Evolutionary conservation across 371 early-diverging fungal species (phyloP).

Genomic region (Syncephalastrum contaminatum): DNA sequence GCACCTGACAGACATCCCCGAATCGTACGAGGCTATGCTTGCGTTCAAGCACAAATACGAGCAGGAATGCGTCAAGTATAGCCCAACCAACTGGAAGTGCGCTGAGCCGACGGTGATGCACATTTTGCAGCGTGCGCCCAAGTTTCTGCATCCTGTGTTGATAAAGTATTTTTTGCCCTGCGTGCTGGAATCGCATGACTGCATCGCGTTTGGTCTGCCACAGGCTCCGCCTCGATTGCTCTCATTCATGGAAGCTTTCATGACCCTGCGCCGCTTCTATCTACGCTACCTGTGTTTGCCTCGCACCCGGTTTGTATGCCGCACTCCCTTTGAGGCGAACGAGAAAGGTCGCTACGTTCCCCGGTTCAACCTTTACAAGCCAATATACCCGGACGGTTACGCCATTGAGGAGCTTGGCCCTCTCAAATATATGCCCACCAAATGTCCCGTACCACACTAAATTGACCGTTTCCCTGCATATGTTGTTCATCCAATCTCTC

Average conservation of each 20-base stretch:
- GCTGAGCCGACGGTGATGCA: constrained; percentile 33
- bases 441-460: constrained; percentile 11
- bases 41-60: constrained; percentile 19
- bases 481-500: too few relatives aligned
- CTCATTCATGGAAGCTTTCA: constrained; percentile 5
- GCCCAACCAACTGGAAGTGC: constrained; percentile 23
- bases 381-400: constrained; percentile 36
- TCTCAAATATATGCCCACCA: constrained; percentile 23
- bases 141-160: constrained; percentile 18
- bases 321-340: constrained; percentile 29
- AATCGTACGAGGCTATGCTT: constrained; percentile 37
- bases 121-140: constrained; percentile 23
- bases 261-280: constrained; percentile 26
- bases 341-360: constrained; percentile 30
- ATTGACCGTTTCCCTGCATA: too few relatives aligned
- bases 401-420: constrained; percentile 40
- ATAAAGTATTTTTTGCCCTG: constrained; percentile 17
- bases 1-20: constrained; percentile 55
- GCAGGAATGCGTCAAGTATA: constrained; percentile 15
- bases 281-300: constrained; percentile 35
- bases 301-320: constrained; percentile 16
- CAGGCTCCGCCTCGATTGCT: constrained; percentile 19
- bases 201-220: constrained; percentile 26
- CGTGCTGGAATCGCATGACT: constrained; percentile 24
- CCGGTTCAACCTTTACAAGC: constrained; percentile 19